These are phyloP conservation scores for Venturia asperata DNA, from an alignment of 2,329 filamentous ascomycete genomes.

Conservation along the genomic window DNA sequence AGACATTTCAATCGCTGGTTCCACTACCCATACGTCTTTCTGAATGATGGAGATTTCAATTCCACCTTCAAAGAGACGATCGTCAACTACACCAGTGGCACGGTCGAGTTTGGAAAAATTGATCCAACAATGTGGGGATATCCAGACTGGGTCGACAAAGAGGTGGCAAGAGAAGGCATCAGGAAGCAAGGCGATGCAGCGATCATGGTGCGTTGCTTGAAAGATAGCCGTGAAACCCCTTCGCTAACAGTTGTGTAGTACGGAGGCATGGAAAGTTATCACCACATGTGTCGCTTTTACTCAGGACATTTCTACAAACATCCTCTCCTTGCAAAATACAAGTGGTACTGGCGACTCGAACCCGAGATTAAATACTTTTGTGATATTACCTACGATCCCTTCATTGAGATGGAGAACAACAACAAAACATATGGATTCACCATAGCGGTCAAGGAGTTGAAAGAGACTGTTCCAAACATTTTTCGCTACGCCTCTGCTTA, in stretches of 20 bases:
- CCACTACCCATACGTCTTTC: conserved; percentile 95
- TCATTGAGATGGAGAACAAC: conserved; percentile 83
- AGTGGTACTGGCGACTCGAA: conserved; percentile 99
- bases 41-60: conserved; percentile 97
- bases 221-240: conserved; percentile 69
- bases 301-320: conserved; percentile 99
- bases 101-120: conserved; percentile 92
- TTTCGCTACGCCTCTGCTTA: conserved; percentile 98
- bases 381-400: conserved; percentile 98
- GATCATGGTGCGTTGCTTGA: conserved; percentile 58
- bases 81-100: conserved; percentile 77
- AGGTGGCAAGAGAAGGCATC: conserved; percentile 92
- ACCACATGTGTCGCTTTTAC: conserved; percentile 99
- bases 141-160: conserved; percentile 90
- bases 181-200: conserved; percentile 92
- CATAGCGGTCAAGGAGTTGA: conserved; percentile 95
- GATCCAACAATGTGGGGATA: conserved; percentile 89
- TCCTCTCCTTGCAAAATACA: conserved; percentile 87
- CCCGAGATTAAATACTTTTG: conserved; percentile 99
- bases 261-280: conserved; percentile 96
- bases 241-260: conserved; percentile 63
- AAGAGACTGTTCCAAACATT: conserved; percentile 96
- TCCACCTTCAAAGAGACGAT: conserved; percentile 85
- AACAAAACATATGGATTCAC: conserved; percentile 99
- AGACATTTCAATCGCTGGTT: conserved; percentile 99